Percentiles rank a stretch among this genome's conserved stretches.
Conservation (phyloP, 1,284 basidiomycete genomes). For the Rhodotorula sp. region DNA sequence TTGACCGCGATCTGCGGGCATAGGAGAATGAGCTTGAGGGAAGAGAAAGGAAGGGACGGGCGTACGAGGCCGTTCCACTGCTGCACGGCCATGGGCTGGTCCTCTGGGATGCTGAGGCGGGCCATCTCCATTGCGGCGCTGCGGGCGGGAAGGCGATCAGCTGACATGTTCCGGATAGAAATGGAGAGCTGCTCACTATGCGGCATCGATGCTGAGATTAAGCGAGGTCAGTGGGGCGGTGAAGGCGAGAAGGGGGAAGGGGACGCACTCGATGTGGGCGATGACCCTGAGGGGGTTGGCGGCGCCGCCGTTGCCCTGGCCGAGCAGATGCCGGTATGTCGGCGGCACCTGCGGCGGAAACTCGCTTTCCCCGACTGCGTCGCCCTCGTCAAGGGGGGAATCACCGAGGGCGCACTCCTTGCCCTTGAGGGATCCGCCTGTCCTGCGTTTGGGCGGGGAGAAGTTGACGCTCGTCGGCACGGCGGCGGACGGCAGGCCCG, state of each 20-base stretch:
- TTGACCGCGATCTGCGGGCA: slow-evolving; percentile 77
- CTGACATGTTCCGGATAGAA: neutral
- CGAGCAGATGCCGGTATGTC: slow-evolving; percentile 34
- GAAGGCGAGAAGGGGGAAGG: neutral
- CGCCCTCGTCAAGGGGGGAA: neutral
- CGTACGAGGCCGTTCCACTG: slow-evolving; percentile 73
- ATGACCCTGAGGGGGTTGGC: slow-evolving; percentile 59
- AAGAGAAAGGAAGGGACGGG: neutral
- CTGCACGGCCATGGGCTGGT: slow-evolving; percentile 73
- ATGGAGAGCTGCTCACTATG: slow-evolving; percentile 4
- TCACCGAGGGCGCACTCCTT: slow-evolving; percentile 23
- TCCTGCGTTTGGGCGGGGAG: slow-evolving; percentile 34
- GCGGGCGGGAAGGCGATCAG: neutral
- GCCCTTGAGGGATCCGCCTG: slow-evolving; percentile 34
- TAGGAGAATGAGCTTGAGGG: neutral
- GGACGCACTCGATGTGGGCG: slow-evolving; percentile 68
- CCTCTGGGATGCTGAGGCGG: slow-evolving; percentile 17
- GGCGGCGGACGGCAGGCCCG: slow-evolving; percentile 12
- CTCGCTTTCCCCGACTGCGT: neutral
- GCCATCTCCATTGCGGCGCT: slow-evolving; percentile 30
- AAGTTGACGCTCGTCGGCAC: slow-evolving; percentile 18
- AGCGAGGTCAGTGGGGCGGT: neutral
- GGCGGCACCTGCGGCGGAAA: neutral
- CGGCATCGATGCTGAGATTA: slow-evolving; percentile 65
- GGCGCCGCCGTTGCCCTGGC: slow-evolving; percentile 22